phyloP scores from a whole-genome alignment of 2,329 filamentous ascomycete species.

The Colletotrichum brevisporum region DNA sequence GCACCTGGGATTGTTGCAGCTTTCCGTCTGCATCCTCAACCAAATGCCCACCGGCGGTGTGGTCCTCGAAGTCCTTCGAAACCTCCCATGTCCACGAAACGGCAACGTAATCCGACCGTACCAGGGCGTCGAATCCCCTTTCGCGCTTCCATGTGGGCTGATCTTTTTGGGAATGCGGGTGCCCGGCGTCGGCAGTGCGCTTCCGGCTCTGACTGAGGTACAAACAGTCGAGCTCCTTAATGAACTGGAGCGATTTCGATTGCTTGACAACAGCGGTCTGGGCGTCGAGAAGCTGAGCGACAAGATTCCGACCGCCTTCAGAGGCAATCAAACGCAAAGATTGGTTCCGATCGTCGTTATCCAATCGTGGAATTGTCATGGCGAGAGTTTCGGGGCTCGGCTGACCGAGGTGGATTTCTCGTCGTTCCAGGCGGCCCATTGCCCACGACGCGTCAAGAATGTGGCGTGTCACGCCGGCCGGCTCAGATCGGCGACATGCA shows the following conservation, averaged over 20 bases:
- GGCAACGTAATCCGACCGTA: background rate
- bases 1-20: background rate
- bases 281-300: background rate
- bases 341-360: background rate
- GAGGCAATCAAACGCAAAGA: background rate
- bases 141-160: background rate
- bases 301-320: background rate
- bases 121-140: background rate
- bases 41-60: background rate
- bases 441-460: constrained; percentile 17
- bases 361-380: background rate
- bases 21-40: background rate
- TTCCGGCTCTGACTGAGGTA: constrained; percentile 4
- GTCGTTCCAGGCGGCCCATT: background rate
- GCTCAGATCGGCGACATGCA: background rate
- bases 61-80: background rate
- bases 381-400: background rate
- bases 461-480: background rate
- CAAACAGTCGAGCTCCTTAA: constrained; percentile 1
- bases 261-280: constrained; percentile 6
- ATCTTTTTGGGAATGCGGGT: background rate
- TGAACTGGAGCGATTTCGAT: constrained; percentile 9
- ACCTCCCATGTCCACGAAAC: background rate
- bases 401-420: background rate
- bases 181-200: background rate